Evolutionary conservation across 2,329 filamentous ascomycete genomes (phyloP), one percentile per base, ranked within the genome.

Genomic region (Elsinoe perseae): DNA sequence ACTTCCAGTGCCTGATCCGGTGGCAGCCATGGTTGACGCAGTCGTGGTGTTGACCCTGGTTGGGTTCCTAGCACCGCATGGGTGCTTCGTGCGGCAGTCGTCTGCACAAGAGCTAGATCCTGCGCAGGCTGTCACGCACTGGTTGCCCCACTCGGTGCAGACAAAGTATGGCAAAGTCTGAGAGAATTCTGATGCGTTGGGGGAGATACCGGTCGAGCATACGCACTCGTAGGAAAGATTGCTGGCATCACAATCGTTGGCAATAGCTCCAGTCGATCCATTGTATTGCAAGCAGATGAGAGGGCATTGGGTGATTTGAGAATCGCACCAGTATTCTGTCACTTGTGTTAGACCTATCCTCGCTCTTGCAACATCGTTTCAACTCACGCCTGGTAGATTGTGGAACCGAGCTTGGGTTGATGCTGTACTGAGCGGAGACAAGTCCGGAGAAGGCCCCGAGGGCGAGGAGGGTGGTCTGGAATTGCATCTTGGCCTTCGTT

Each of bases 91-190:
- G 56, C 79, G 77, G 74, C 87, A 91, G 56, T 71, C 64, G 58
- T 72, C 70, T n/a, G 78, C 69, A 68, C 87, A 90, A n/a, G 64
- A 60, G 63, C 77, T 77, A 70, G 84, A 75, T 61, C 72, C 50
- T 30, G 71, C 73, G 71, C 86, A 90, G 57, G 60, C 70, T 1
- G 62, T 66, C 62, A 70, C 59, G 68, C 86, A 89, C 71, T 89
- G 80, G 68, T 75, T 82, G 64, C 81, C 84, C 78, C 80, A 89
- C 71, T 86, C 78, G 46, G 77, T 78, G 79, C 87, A 93, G 64
- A 83, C 78, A 73, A 84, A 88, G 78, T 82, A 92, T 30, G 88
- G 87, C 23, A 93, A 76, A 1, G 87, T 91, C 63, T 89, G 78
- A 18, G 84, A 85, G 78, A 86, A 93, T 71, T 91, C 79, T 65